phyloP scores from a whole-genome alignment of 2,329 filamentous ascomycete species.

The Trichoderma harzianum region DNA sequence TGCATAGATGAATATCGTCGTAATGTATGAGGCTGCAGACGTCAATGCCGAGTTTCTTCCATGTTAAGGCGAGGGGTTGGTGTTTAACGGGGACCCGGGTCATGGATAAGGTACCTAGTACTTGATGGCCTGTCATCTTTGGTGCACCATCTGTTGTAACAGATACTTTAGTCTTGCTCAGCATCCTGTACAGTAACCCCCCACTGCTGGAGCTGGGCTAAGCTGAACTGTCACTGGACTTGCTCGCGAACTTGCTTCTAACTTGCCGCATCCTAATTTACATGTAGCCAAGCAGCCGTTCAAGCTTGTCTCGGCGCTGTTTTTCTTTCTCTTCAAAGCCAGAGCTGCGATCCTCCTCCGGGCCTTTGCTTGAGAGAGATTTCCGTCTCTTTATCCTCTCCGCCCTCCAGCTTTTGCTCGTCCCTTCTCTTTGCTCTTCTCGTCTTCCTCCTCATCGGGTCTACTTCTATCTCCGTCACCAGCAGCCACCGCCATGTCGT shows the following conservation, averaged over 20 bases:
- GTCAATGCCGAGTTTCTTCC: constrained; percentile 7
- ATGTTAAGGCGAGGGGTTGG: neutral
- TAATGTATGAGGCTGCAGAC: neutral
- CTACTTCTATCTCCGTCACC: constrained; percentile 12
- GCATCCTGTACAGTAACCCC: neutral
- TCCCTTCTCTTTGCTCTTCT: neutral
- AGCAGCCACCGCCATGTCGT: constrained; percentile 38
- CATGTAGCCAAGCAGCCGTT: neutral
- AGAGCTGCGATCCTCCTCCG: neutral
- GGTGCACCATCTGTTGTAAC: neutral
- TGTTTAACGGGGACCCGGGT: neutral
- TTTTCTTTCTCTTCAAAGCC: neutral
- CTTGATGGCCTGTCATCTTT: neutral
- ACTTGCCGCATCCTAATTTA: neutral
- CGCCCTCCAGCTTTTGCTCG: neutral
- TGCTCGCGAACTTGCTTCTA: neutral
- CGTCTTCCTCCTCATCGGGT: neutral
- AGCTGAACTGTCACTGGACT: constrained; percentile 14
- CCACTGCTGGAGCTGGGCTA: constrained; percentile 7
- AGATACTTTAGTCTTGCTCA: neutral
- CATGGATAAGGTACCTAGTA: neutral
- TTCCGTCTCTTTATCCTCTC: neutral
- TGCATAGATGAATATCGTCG: neutral
- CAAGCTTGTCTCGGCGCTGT: neutral
- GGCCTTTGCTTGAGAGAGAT: neutral